Evolutionary conservation across 768 basidiomycete genomes (phyloP), one percentile per base, ranked within the genome.

Genomic region (Gyrodon lividus): DNA sequence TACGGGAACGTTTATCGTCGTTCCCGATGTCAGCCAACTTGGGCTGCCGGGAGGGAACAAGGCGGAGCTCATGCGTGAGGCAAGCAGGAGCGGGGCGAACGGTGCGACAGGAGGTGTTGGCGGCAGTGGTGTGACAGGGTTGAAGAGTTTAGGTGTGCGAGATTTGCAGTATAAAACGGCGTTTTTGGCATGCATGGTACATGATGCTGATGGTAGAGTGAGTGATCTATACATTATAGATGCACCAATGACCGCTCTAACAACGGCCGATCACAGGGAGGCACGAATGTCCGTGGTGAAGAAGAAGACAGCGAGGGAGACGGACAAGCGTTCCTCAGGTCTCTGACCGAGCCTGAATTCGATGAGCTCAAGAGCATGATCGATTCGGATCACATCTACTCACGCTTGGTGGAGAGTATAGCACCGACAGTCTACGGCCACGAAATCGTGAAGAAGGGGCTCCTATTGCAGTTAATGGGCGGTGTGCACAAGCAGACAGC

Each of bases 371-470:
- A 85, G 67, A 79, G 78, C 33, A 99, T 98, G 97, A 91, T 98
- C 59, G 82, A 95, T 61, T 85, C 87, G 0, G 92, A 95, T 46
- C 87, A 96, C 66, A 98, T 99, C 59, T 99, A 98, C 68, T 84
- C 89, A 22, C 84, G 96, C 7, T 75, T 98, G 5, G 96, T 98
- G 20, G 84, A 88, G 62, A 93, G 90, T 62, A 96, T 98, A 55
- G 97, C 97, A 1, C 97, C 97, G 3, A 98, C 97, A 0, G 96
- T 99, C 2, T 98, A 98, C 62, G 97, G 97, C 1, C 97, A 98
- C 65, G 97, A 99, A 64, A 95, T 98, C 45, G 95, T 98, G 61
- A 98, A 99, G 76, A 99, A 99, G 67, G 97, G 97, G 12, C 77
- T 99, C 30, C 73, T 98, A 20, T 75, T 99, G 16, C 97, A 98